Base-by-base conservation (phyloP, 768 basidiomycete species). In the Leccinum ochraceum region DNA sequence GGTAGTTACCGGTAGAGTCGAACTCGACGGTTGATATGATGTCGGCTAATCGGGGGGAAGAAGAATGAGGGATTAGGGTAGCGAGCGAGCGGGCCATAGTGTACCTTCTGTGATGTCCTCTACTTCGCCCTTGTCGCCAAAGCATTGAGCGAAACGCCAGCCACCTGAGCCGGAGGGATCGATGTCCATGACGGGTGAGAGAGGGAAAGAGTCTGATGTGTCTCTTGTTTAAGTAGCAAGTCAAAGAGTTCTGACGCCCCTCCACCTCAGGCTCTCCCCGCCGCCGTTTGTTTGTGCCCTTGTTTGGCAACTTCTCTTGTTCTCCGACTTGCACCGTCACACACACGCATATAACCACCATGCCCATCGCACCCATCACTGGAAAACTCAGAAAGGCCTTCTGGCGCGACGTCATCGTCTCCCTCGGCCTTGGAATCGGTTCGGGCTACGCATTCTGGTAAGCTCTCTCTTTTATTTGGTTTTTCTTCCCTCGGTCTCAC, bases 11-110 rank as follows among this genome's bases (percentile, higher is more conserved):
- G 55, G 97, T 97, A 60, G 97, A 96, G 77, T 98, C 97, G 73
- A 98, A 99, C 81, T 99, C 97, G 75, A 98, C 97, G 62, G 96
- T 97, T 54, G 97, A 98, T 77, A 99, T 99, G 82, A 99, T 98
- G 83, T 99, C 97, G 81, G 97, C 95, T 98, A 78, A 56, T 64
- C 48, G 61, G 37, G 7, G n/a, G 36, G 2, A 49, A n/a, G 26
- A 54, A n/a, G 1, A 56, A 60, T 71, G 54, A 62, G 49, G 34
- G 50, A 64, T 64, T 59, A 58, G 55, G 60, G 62, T 16, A 46
- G 53, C 51, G 56, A 58, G 26, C 13, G 62, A 65, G 65, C 32
- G 20, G 22, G 48, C 71, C 83, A 46, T 2, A 4, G 62, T 64
- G 62, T 64, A 95, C 95, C 97, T 83, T 99, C 97, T 61, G 97